Conservation (phyloP, 805 yeast genomes). For the Yamadazyma kitorensis region DNA sequence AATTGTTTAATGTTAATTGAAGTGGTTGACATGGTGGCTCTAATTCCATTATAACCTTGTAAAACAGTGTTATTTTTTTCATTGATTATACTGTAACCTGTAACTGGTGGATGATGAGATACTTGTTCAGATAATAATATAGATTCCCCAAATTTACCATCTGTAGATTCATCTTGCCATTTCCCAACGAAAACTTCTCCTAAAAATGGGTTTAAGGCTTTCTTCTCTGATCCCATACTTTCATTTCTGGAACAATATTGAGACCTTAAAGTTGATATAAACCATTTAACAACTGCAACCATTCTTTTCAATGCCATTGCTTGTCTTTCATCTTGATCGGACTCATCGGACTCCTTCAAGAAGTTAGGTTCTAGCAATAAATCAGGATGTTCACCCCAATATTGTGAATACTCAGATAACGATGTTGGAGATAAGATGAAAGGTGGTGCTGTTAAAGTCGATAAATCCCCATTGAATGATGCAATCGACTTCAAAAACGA, state of each 20-base stretch:
- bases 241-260: conserved; percentile 94
- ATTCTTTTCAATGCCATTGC: conserved; percentile 61
- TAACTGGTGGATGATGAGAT: conserved; percentile 95
- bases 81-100: conserved; percentile 85
- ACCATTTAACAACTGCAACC: conserved; percentile 86
- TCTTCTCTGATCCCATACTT: conserved; percentile 91
- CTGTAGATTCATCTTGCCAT: conserved; percentile 57
- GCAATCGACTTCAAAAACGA: conserved; percentile 88
- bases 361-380: conserved; percentile 71
- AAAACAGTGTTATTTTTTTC: conserved; percentile 64
- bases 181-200: conserved; percentile 93
- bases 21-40: conserved; percentile 76
- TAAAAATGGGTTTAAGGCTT: conserved; percentile 92
- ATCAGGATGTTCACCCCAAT: conserved; percentile 94
- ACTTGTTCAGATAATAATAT: conserved; percentile 85
- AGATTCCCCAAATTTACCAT: conserved; percentile 67
- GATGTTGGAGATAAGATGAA: conserved; percentile 91
- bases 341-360: conserved; percentile 41
- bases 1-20: conserved; percentile 84
- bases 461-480: conserved; percentile 88
- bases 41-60: conserved; percentile 89
- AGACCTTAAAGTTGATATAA: conserved; percentile 83
- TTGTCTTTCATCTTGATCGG: conserved; percentile 28
- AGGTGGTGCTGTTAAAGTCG: conserved; percentile 95
- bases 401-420: conserved; percentile 85